These are phyloP conservation scores for Apiotrichum montevideense DNA, from an alignment of 1,284 basidiomycete genomes.

Conservation along the genomic window DNA sequence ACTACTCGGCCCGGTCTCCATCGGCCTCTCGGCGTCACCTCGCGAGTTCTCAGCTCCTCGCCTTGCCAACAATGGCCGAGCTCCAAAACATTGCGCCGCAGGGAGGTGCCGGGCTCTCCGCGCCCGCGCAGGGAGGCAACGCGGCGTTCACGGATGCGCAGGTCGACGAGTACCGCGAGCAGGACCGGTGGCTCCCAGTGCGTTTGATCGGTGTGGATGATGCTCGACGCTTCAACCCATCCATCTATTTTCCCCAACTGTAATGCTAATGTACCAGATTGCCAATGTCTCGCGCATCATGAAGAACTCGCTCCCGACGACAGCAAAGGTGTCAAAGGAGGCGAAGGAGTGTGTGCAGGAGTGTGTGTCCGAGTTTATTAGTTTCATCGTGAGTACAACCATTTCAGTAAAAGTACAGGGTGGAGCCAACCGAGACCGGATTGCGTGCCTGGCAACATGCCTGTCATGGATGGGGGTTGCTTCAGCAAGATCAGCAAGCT, in stretches of 20 bases:
- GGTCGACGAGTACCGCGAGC: conserved; percentile 83
- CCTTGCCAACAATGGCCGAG: conserved; percentile 4
- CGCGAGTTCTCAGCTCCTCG: neutral
- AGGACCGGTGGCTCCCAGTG: conserved; percentile 84
- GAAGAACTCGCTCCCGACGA: conserved; percentile 79
- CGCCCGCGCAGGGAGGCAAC: conserved; percentile 2
- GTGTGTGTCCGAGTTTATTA: conserved; percentile 93
- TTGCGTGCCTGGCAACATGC: no score
- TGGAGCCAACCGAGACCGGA: no score
- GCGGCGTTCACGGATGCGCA: conserved; percentile 72
- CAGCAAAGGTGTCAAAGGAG: conserved; percentile 95
- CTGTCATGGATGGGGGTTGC: no score
- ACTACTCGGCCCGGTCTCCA: no score
- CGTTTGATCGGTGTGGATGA: conserved; percentile 32
- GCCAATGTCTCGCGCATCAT: conserved; percentile 94
- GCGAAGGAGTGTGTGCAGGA: conserved; percentile 95
- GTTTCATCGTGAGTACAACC: conserved; percentile 60
- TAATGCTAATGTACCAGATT: conserved; percentile 55
- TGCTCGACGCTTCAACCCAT: no score
- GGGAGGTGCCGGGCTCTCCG: conserved; percentile 3
- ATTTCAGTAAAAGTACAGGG: no score
- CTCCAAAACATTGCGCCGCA: conserved; percentile 9
- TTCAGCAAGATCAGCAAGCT: no score
- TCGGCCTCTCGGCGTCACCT: no score
- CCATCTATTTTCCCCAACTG: no score